A percentile compares a stretch with the other conserved stretches of the same genome.
These are phyloP conservation scores for Bullera alba DNA, from an alignment of 768 basidiomycete species.

Conservation along the genomic window DNA sequence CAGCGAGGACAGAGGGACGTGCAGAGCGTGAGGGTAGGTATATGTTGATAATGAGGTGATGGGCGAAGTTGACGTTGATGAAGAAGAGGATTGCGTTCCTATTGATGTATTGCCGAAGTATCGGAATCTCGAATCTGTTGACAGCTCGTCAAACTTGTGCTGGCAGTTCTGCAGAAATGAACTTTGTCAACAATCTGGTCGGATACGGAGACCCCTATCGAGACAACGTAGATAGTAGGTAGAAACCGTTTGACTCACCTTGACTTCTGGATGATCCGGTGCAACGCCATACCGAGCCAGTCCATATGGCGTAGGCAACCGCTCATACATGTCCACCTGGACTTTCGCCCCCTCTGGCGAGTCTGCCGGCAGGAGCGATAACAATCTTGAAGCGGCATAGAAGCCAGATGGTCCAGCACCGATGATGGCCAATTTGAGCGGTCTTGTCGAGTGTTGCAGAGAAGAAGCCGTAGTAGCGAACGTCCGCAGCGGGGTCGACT, in stretches of 20 bases:
- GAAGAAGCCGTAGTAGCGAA: too few species aligned
- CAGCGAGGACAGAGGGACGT: slow-evolving; percentile 59
- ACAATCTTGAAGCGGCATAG: slow-evolving; percentile 81
- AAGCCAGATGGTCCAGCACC: slow-evolving; percentile 97
- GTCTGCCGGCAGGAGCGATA: slow-evolving; percentile 55
- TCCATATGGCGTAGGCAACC: slow-evolving; percentile 89
- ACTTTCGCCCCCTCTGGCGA: slow-evolving; percentile 47
- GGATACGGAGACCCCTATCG: slow-evolving; percentile 6
- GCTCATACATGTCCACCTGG: slow-evolving; percentile 81
- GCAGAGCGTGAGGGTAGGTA: slow-evolving; percentile 54
- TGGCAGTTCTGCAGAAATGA: slow-evolving; percentile 71
- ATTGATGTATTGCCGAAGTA: slow-evolving; percentile 81
- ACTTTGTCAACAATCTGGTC: not conserved
- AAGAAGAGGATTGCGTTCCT: slow-evolving; percentile 27
- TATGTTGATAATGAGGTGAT: slow-evolving; percentile 33
- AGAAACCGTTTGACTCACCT: slow-evolving; percentile 52
- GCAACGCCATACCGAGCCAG: slow-evolving; percentile 94
- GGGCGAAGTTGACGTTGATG: slow-evolving; percentile 7
- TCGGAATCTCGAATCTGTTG: slow-evolving; percentile 68
- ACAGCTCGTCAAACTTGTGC: slow-evolving; percentile 81
- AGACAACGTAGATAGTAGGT: not conserved
- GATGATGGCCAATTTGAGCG: slow-evolving; percentile 74
- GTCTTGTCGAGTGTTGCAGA: too few species aligned
- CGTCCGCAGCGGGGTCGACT: too few species aligned
- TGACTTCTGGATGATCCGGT: slow-evolving; percentile 97